phyloP scores from a whole-genome alignment of 2,329 filamentous ascomycete genomes.

The Fusarium coicis region DNA sequence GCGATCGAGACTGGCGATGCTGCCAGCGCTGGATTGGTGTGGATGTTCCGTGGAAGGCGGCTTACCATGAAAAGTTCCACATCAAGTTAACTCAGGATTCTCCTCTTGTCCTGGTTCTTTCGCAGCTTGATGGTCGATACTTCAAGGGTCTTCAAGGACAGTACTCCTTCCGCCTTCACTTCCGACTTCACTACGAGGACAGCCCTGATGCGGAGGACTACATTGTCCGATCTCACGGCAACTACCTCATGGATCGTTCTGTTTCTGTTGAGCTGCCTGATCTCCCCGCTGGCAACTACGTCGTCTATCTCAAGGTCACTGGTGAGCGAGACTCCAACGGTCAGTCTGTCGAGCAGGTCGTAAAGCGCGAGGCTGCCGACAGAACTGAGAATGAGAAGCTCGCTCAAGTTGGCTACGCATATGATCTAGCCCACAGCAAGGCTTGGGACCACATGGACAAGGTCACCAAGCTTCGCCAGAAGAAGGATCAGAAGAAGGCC shows the following conservation, averaged over 20 bases:
- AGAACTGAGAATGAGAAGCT: constrained; percentile 67
- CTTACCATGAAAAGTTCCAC: constrained; percentile 71
- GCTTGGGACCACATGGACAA: constrained; percentile 62
- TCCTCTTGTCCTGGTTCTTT: constrained; percentile 68
- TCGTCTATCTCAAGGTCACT: constrained; percentile 66
- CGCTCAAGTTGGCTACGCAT: constrained; percentile 66
- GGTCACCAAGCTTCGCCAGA: constrained; percentile 60
- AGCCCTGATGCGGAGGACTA: constrained; percentile 66
- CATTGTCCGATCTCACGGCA: constrained; percentile 67
- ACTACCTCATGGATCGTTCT: constrained; percentile 68
- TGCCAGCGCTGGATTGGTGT: constrained; percentile 70
- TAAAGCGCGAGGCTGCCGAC: constrained; percentile 60
- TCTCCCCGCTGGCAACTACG: constrained; percentile 66
- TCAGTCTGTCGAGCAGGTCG: constrained; percentile 65
- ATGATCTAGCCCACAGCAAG: constrained; percentile 70
- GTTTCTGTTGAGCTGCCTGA: constrained; percentile 67
- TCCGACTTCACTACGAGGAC: constrained; percentile 61
- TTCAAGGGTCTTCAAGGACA: constrained; percentile 70
- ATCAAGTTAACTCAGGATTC: constrained; percentile 66
- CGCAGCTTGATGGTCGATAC: constrained; percentile 71
- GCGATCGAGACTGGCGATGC: constrained; percentile 66
- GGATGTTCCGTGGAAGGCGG: constrained; percentile 69
- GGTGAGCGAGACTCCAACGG: constrained; percentile 57
- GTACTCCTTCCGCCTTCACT: constrained; percentile 63
- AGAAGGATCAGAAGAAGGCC: constrained; percentile 61